phyloP scores from a whole-genome alignment of 2,329 filamentous ascomycete species.

The Sordariomycetes sp. region DNA sequence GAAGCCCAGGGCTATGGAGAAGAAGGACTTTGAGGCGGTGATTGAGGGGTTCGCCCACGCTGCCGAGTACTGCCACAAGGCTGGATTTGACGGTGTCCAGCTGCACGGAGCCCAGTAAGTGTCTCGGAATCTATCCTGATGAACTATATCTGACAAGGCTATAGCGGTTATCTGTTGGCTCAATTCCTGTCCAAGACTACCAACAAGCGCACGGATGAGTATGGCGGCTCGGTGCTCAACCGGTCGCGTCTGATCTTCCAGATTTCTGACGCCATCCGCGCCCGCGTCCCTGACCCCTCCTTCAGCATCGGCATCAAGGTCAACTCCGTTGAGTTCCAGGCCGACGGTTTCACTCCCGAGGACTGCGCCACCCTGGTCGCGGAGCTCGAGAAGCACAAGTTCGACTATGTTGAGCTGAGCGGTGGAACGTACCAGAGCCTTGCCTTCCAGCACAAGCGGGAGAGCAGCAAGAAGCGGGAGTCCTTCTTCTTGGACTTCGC shows the following conservation, averaged over 20 bases:
- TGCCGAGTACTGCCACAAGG: slow-evolving; percentile 51
- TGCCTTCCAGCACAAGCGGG: slow-evolving; percentile 40
- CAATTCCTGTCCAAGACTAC: slow-evolving; percentile 41
- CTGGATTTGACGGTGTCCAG: slow-evolving; percentile 46
- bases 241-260: slow-evolving; percentile 35
- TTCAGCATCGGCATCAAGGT: slow-evolving; percentile 47
- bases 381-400: slow-evolving; percentile 34
- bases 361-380: slow-evolving; percentile 39
- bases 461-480: slow-evolving; percentile 45
- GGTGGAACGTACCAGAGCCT: slow-evolving; percentile 50
- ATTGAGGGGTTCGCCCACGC: slow-evolving; percentile 52
- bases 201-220: slow-evolving; percentile 41
- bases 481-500: slow-evolving; percentile 51
- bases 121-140: not conserved
- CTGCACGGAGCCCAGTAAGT: slow-evolving; percentile 38
- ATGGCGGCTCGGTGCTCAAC: slow-evolving; percentile 32
- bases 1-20: slow-evolving; percentile 42
- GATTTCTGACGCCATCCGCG: slow-evolving; percentile 23
- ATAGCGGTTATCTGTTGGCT: slow-evolving; percentile 37
- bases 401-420: slow-evolving; percentile 51
- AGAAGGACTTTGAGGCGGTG: slow-evolving; percentile 44
- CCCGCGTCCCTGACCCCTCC: slow-evolving; percentile 10
- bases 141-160: too few relatives aligned
- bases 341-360: slow-evolving; percentile 39
- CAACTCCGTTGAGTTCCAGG: slow-evolving; percentile 47